Conservation (phyloP, 345 rosid species). For the Eucalyptus lansdowneana region DNA sequence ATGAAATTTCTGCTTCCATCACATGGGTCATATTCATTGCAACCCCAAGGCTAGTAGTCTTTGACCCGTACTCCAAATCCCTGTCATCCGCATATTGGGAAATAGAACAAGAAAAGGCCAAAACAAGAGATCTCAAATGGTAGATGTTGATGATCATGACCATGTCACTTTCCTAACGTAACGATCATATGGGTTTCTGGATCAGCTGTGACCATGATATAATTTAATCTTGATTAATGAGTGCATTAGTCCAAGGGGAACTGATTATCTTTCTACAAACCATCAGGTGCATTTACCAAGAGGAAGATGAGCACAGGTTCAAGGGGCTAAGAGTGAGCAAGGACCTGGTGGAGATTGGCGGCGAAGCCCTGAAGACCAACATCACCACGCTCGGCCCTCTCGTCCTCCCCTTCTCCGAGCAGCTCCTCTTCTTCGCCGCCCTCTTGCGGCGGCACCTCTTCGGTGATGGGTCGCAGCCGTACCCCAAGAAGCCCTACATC, state of each 20-base stretch:
- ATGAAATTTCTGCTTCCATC: not conserved
- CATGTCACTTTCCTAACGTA: not conserved
- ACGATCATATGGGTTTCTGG: not conserved
- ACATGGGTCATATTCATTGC: not conserved
- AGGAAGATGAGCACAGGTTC: slow-evolving; percentile 70
- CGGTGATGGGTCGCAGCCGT: slow-evolving; percentile 1
- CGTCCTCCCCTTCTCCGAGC: slow-evolving; percentile 91
- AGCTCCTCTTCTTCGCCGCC: slow-evolving; percentile 67
- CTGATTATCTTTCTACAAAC: not conserved
- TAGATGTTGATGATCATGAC: not conserved
- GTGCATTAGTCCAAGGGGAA: not conserved
- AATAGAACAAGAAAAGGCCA: not conserved
- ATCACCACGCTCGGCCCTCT: slow-evolving; percentile 93
- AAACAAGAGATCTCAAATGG: not conserved
- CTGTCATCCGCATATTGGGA: not conserved
- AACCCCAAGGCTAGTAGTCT: not conserved
- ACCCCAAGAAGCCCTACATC: slow-evolving; percentile 56
- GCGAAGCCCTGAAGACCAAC: slow-evolving; percentile 90
- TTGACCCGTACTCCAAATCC: not conserved
- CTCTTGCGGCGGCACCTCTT: slow-evolving; percentile 37
- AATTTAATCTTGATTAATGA: not conserved
- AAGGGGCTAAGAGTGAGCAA: slow-evolving; percentile 76
- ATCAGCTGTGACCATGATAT: not conserved
- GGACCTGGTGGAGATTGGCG: slow-evolving; percentile 78
- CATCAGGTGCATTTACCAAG: slow-evolving; percentile 68